Conservation (phyloP, 163 green algal species). For the Scenedesmus sp. region DNA sequence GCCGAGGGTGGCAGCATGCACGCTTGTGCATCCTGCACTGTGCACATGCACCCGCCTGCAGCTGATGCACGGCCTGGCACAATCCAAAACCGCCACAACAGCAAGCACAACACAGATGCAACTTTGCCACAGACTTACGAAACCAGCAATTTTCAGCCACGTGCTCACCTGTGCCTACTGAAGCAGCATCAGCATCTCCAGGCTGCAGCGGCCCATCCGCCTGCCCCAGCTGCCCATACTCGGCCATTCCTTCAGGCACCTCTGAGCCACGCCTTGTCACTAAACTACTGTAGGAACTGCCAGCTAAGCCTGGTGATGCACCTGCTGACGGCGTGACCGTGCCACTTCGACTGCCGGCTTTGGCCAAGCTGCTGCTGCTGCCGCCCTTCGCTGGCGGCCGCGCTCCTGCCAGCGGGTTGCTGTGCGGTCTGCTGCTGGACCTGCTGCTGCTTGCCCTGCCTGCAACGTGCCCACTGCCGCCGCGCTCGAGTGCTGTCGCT, state of each 20-base stretch:
- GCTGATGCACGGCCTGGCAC: not conserved
- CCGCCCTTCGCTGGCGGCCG: conserved; percentile 1
- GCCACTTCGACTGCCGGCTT: not conserved
- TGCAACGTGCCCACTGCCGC: not conserved
- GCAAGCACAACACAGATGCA: not conserved
- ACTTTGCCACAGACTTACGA: not conserved
- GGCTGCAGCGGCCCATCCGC: not conserved
- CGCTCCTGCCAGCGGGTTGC: not conserved
- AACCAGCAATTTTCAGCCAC: not conserved
- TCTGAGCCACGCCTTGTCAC: not conserved
- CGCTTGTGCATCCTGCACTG: no score
- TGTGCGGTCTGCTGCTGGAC: conserved; percentile 36
- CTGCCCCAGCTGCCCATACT: not conserved
- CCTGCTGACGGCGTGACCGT: not conserved
- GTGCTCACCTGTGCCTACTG: conserved; percentile 28
- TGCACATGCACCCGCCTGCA: not conserved
- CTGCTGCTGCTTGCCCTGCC: not conserved
- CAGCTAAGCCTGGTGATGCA: not conserved
- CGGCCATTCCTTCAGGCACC: not conserved
- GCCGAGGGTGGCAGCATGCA: conserved; percentile 3
- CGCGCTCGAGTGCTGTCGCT: not conserved
- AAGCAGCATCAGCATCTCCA: conserved; percentile 40
- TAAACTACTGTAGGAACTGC: not conserved
- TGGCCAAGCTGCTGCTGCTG: conserved; percentile 33
- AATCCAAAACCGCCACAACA: no score